Percentiles rank a stretch among this genome's conserved stretches.
phyloP scores from a whole-genome alignment of 2,329 filamentous ascomycete genomes.

The Fusarium protoensiforme region DNA sequence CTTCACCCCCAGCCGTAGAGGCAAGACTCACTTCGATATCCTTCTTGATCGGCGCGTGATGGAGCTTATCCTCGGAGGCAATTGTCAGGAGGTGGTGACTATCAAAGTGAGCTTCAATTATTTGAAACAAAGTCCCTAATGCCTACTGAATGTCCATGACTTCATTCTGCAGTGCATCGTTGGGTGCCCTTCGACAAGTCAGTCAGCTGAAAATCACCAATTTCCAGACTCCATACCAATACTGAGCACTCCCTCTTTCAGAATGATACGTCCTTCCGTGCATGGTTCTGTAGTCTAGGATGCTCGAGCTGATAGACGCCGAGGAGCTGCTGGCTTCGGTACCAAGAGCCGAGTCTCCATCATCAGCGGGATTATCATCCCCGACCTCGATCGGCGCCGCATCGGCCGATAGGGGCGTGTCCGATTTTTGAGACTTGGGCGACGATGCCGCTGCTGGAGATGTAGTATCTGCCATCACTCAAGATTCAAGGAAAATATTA shows the following conservation, averaged over 20 bases:
- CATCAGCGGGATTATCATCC: neutral
- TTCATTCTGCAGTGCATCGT: slow-evolving; percentile 6
- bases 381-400: neutral
- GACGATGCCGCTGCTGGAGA: neutral
- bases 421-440: neutral
- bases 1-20: rapidly evolving
- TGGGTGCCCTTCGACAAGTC: neutral
- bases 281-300: neutral
- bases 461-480: neutral
- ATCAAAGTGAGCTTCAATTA: neutral
- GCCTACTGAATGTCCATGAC: slow-evolving; percentile 10
- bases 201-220: neutral
- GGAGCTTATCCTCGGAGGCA: neutral
- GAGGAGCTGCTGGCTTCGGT: neutral
- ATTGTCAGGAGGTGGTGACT: slow-evolving; percentile 5
- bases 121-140: no score
- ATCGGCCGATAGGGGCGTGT: neutral
- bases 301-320: neutral
- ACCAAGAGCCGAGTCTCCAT: neutral
- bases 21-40: neutral
- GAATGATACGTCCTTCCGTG: neutral
- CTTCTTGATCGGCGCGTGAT: neutral
- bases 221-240: neutral
- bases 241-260: neutral
- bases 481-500: neutral